These are phyloP conservation scores for Termitomyces sp. DNA, from an alignment of 768 basidiomycete species.

Conservation along the genomic window DNA sequence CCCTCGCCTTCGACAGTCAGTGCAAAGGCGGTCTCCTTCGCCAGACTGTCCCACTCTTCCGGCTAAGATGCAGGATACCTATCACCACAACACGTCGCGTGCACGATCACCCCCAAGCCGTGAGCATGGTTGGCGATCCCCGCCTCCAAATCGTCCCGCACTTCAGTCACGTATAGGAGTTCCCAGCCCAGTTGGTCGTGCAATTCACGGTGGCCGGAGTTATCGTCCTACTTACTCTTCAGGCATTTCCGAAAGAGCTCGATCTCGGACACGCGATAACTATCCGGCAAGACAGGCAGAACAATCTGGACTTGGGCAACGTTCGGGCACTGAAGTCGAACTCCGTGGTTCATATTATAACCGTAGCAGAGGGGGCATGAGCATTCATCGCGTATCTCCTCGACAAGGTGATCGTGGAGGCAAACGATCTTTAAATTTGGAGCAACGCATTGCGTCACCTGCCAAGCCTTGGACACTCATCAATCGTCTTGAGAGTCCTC, in stretches of 20 bases:
- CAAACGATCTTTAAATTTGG: constrained; percentile 12
- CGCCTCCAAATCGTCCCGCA: constrained; percentile 15
- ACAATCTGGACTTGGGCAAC: neutral
- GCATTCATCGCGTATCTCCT: neutral
- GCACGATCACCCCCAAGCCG: neutral
- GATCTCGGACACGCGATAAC: neutral
- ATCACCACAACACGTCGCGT: neutral
- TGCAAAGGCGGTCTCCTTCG: neutral
- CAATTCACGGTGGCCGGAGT: constrained; percentile 8
- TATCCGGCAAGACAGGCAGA: neutral
- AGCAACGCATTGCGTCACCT: constrained; percentile 22
- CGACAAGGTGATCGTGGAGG: constrained; percentile 14
- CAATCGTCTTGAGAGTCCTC: constrained; percentile 8
- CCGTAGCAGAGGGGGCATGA: neutral
- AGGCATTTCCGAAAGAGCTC: constrained; percentile 2
- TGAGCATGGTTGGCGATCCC: constrained; percentile 13
- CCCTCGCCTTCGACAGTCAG: neutral
- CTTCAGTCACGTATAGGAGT: constrained; percentile 14
- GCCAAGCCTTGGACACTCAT: constrained; percentile 16
- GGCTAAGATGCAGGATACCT: neutral
- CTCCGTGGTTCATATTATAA: neutral
- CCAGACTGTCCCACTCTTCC: neutral
- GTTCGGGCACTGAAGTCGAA: constrained; percentile 1
- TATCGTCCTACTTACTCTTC: constrained; percentile 14
- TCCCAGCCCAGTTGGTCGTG: neutral